A percentile compares a stretch with the other conserved stretches of the same genome.
phyloP scores from a whole-genome alignment of 2,329 filamentous ascomycete genomes.

The Neofusicoccum kwambonambiense region DNA sequence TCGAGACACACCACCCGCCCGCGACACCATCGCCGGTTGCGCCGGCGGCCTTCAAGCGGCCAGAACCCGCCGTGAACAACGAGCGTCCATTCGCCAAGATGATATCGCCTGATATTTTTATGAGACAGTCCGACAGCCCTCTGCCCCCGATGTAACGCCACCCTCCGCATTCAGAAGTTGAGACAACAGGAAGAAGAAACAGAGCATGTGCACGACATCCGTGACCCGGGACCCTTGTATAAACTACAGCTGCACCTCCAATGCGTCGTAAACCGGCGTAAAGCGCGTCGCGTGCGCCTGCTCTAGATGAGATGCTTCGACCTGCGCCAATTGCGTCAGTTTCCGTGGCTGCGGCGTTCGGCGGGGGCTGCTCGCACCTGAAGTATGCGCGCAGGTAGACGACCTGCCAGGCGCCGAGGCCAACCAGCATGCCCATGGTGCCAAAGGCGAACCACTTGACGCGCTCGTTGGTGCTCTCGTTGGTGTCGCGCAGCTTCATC shows the following conservation, averaged over 20 bases:
- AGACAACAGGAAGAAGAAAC: constrained; percentile 4
- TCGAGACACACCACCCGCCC: background rate
- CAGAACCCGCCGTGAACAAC: background rate
- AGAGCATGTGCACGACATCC: constrained; percentile 10
- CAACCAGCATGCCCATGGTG: constrained; percentile 88
- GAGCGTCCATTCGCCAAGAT: background rate
- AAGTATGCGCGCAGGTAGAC: constrained; percentile 98
- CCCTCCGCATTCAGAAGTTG: background rate
- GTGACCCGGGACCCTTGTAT: constrained; percentile 11
- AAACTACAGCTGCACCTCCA: constrained; percentile 15
- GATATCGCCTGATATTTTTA: constrained; percentile 11
- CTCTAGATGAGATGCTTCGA: constrained; percentile 53
- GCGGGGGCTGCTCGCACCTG: constrained; percentile 55
- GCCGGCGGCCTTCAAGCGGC: background rate
- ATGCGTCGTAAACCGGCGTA: constrained; percentile 14
- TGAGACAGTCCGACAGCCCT: constrained; percentile 6
- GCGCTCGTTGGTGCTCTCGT: constrained; percentile 98
- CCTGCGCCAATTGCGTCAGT: constrained; percentile 23
- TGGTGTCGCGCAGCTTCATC: constrained; percentile 95
- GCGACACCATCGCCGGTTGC: background rate
- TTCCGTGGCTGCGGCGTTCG: too few species aligned
- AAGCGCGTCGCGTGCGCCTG: background rate
- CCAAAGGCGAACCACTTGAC: constrained; percentile 98
- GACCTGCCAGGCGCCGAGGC: constrained; percentile 93
- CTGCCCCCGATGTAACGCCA: background rate